Evolutionary conservation across 495 filamentous ascomycete genomes (phyloP).

Genomic region (Hypomontagnella monticulosa): DNA sequence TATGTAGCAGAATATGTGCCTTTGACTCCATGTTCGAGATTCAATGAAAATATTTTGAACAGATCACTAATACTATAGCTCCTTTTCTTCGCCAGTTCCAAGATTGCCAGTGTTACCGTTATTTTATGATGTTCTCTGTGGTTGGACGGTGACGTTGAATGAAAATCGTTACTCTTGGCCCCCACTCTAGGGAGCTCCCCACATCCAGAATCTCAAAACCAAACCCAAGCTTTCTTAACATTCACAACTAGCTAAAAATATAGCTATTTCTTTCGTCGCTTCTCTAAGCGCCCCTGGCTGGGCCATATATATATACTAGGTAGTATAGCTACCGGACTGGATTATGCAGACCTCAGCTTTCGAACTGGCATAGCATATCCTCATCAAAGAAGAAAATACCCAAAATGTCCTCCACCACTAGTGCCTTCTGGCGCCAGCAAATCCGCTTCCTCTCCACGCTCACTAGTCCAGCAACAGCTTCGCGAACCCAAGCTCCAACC

Average conservation of each 20-base stretch:
- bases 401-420: conserved; percentile 8
- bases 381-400: background rate
- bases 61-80: no score
- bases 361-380: no score
- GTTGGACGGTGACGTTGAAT: background rate
- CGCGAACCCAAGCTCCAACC: background rate
- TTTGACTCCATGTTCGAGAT: background rate
- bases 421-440: conserved; percentile 26
- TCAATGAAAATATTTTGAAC: background rate
- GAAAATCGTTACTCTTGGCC: conserved; percentile 1
- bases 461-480: background rate
- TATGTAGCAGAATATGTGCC: background rate
- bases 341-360: no score
- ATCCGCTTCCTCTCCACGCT: conserved; percentile 13
- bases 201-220: background rate
- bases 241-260: no score
- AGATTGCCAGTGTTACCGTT: no score
- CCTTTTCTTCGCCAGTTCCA: no score
- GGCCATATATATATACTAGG: background rate
- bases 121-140: no score
- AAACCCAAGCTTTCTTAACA: background rate
- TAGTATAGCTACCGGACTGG: background rate
- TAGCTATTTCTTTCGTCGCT: no score
- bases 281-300: no score
- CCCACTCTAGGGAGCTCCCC: background rate